Conservation (phyloP, 148 eudicot species). For the Heliamphora exappendiculata region DNA sequence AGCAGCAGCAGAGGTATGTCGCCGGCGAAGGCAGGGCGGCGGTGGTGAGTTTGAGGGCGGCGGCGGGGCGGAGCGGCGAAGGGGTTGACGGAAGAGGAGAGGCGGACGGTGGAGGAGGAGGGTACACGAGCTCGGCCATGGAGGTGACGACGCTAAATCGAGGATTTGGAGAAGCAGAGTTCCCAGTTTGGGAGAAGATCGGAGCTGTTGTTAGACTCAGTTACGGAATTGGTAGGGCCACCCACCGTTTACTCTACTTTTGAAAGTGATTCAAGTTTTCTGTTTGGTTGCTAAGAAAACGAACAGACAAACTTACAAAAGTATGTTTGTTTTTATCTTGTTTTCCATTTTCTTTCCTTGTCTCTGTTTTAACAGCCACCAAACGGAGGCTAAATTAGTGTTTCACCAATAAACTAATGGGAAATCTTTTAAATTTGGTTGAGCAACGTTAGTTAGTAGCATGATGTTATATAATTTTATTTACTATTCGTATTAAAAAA, state of each 20-base stretch:
- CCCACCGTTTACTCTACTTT: not conserved
- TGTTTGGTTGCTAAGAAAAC: conserved; percentile 1
- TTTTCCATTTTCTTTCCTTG: too few species aligned
- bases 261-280: not conserved
- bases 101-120: conserved; percentile 27
- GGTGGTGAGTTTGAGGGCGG: conserved; percentile 32
- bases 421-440: too few species aligned
- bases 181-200: conserved; percentile 85
- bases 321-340: too few species aligned
- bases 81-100: conserved; percentile 34
- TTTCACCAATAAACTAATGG: too few species aligned
- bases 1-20: conserved; percentile 16
- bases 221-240: conserved; percentile 88
- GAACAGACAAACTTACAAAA: not conserved
- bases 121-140: conserved; percentile 67
- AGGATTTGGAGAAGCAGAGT: conserved; percentile 57
- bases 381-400: too few species aligned
- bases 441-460: too few species aligned
- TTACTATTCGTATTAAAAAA: too few species aligned
- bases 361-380: too few species aligned
- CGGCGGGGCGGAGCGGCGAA: conserved; percentile 38
- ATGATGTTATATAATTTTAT: too few species aligned
- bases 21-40: not conserved
- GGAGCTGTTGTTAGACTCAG: conserved; percentile 85
- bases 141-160: conserved; percentile 85